Percentiles rank a stretch among this genome's conserved stretches.
Conservation (phyloP, 1,284 basidiomycete genomes). For the Neonothopanus nambi region DNA sequence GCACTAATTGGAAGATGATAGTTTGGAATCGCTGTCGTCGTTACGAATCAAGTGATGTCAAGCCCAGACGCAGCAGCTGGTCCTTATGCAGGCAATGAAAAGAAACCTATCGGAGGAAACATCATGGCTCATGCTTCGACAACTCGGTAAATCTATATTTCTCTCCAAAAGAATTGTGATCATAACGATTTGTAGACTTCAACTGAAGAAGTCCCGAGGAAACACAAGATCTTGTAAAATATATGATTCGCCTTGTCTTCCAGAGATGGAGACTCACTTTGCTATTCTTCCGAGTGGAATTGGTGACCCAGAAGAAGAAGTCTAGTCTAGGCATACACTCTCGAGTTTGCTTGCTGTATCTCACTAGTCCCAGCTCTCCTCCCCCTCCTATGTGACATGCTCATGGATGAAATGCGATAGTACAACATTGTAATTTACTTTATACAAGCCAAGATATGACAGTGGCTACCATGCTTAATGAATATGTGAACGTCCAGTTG, state of each 20-base stretch:
- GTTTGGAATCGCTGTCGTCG: slow-evolving; percentile 97
- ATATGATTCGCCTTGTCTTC: slow-evolving; percentile 96
- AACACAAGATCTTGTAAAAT: slow-evolving; percentile 96
- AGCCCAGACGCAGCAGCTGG: slow-evolving; percentile 93
- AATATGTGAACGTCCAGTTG: slow-evolving; percentile 27
- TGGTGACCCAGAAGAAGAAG: slow-evolving; percentile 89
- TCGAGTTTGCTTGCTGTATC: slow-evolving; percentile 18
- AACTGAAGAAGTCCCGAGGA: slow-evolving; percentile 91
- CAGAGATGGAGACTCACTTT: slow-evolving; percentile 95
- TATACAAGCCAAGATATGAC: too few species aligned
- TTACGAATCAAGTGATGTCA: slow-evolving; percentile 99
- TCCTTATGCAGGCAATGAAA: slow-evolving; percentile 87
- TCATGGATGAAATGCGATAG: too few species aligned
- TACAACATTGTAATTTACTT: too few species aligned
- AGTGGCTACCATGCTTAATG: neutral
- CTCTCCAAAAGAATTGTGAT: slow-evolving; percentile 10
- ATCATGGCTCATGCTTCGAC: slow-evolving; percentile 97
- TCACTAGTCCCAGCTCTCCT: neutral
- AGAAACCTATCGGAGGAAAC: slow-evolving; percentile 97
- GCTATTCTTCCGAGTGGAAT: slow-evolving; percentile 90
- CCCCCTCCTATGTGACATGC: too few species aligned
- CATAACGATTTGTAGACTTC: slow-evolving; percentile 54
- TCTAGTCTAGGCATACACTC: slow-evolving; percentile 30
- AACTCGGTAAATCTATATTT: slow-evolving; percentile 61
- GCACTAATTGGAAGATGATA: slow-evolving; percentile 30